phyloP scores from a whole-genome alignment of 2,329 filamentous ascomycete species.

The Zymoseptoria brevis region DNA sequence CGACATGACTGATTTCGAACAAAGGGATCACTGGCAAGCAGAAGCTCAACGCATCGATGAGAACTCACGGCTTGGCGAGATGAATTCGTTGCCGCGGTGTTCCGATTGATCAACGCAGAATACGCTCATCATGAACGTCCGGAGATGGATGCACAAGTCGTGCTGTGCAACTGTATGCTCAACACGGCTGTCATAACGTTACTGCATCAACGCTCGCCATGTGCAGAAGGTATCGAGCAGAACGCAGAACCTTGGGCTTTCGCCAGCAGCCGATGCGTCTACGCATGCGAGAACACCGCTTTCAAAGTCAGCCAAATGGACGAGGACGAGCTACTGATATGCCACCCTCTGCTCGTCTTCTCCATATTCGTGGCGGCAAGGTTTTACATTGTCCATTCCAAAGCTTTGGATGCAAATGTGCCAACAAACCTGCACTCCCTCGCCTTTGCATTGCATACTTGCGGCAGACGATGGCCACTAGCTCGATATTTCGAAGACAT shows the following conservation, averaged over 20 bases:
- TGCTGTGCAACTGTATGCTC: constrained; percentile 20
- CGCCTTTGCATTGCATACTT: constrained; percentile 21
- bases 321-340: constrained; percentile 19
- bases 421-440: constrained; percentile 22
- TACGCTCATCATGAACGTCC: constrained; percentile 13
- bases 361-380: constrained; percentile 23
- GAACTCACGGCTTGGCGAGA: constrained; percentile 19
- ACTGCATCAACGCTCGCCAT: constrained; percentile 19
- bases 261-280: constrained; percentile 24
- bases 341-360: constrained; percentile 20
- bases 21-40: constrained; percentile 20
- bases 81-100: constrained; percentile 17
- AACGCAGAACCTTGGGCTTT: constrained; percentile 24
- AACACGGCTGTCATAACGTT: constrained; percentile 24
- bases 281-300: constrained; percentile 24
- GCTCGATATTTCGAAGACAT: constrained; percentile 21
- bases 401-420: constrained; percentile 19
- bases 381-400: constrained; percentile 25
- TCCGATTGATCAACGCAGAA: constrained; percentile 10
- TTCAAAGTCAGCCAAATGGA: constrained; percentile 17
- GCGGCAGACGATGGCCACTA: constrained; percentile 21
- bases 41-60: constrained; percentile 23
- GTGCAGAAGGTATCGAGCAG: constrained; percentile 16
- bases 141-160: constrained; percentile 22
- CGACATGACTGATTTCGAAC: constrained; percentile 18